phyloP scores from a whole-genome alignment of 805 yeast genomes.

The Candida fluviatilis region DNA sequence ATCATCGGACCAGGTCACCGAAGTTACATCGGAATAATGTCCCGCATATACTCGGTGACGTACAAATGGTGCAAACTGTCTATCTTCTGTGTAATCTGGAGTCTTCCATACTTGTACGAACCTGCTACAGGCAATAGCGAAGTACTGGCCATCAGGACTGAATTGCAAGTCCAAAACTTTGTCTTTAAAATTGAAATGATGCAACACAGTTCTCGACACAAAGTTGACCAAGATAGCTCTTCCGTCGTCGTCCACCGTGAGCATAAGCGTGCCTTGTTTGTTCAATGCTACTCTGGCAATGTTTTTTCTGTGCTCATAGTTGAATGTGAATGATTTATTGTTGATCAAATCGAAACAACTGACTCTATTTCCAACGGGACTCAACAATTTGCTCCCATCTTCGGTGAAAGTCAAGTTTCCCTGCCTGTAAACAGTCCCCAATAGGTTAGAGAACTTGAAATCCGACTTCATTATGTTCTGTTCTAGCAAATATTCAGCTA shows the following conservation, averaged over 20 bases:
- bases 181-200: constrained; percentile 91
- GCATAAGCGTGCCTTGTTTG: constrained; percentile 70
- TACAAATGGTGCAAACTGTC: constrained; percentile 95
- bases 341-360: constrained; percentile 81
- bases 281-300: constrained; percentile 77
- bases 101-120: constrained; percentile 92
- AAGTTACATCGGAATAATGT: constrained; percentile 76
- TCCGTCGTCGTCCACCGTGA: constrained; percentile 88
- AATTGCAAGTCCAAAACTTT: constrained; percentile 70
- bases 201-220: constrained; percentile 75
- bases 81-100: constrained; percentile 72
- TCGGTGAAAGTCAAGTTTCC: constrained; percentile 86
- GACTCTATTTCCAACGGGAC: constrained; percentile 95
- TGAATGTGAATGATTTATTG: constrained; percentile 82
- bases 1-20: constrained; percentile 86
- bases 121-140: constrained; percentile 81
- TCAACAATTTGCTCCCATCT: constrained; percentile 77
- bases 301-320: constrained; percentile 88
- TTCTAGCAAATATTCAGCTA: background rate
- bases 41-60: constrained; percentile 90
- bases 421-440: constrained; percentile 92
- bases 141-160: constrained; percentile 82
- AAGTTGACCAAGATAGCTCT: constrained; percentile 89
- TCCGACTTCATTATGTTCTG: constrained; percentile 79
- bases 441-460: constrained; percentile 77